Conservation (phyloP, 305 asterid genomes). For the Nicotiana rustica region DNA sequence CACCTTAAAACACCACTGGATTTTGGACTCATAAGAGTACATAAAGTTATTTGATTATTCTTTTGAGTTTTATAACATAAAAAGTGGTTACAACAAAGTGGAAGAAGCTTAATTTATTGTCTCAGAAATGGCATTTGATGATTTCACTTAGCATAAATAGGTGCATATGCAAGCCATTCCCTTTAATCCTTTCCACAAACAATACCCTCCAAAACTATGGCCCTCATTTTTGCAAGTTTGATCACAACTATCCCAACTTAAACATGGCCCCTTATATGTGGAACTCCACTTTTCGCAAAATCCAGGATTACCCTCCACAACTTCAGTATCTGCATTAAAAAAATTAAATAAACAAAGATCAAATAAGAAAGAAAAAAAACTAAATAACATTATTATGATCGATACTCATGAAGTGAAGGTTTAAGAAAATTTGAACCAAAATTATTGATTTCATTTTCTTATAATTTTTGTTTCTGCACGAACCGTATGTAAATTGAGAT, state of each 20-base stretch:
- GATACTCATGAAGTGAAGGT: not conserved
- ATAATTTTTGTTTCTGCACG: too few relatives aligned
- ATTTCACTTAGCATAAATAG: not conserved
- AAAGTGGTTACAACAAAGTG: too few relatives aligned
- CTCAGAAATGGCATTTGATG: not conserved
- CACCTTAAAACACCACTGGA: too few relatives aligned
- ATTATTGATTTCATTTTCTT: too few relatives aligned
- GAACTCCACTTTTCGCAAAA: not conserved
- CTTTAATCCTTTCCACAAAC: not conserved
- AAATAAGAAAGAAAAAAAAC: not conserved
- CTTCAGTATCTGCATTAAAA: slow-evolving; percentile 12
- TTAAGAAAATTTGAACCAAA: too few relatives aligned
- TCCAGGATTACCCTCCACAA: slow-evolving; percentile 22
- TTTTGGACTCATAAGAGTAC: too few relatives aligned
- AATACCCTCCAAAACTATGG: not conserved
- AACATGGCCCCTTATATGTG: not conserved
- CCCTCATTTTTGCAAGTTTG: not conserved
- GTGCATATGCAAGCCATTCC: slow-evolving; percentile 30
- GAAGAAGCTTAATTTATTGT: not conserved
- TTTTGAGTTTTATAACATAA: too few relatives aligned
- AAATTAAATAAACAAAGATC: too few relatives aligned
- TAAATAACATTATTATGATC: not conserved
- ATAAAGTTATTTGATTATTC: too few relatives aligned
- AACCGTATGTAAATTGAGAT: too few relatives aligned
- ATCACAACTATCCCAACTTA: not conserved